Percentiles rank a stretch among this genome's conserved stretches.
phyloP scores from a whole-genome alignment of 805 yeast genomes.

The Tetrapisispora taiwanensis region DNA sequence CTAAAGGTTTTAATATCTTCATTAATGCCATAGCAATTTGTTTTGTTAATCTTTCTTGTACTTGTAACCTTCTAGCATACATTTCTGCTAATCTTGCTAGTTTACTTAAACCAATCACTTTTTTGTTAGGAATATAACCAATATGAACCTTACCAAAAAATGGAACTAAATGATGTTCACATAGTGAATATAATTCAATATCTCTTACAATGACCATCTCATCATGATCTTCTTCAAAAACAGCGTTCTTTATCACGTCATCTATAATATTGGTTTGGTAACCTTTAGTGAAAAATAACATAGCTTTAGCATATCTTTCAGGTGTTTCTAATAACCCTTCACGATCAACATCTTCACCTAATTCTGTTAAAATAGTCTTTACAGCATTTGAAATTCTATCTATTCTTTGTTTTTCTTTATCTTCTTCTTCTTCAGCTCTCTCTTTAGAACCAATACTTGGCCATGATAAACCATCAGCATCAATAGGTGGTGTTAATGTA shows the following conservation, averaged over 20 bases:
- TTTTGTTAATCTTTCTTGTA: slow-evolving; percentile 94
- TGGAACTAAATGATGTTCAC: slow-evolving; percentile 98
- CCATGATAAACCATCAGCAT: slow-evolving; percentile 88
- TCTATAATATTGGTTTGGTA: slow-evolving; percentile 81
- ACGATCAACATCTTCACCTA: slow-evolving; percentile 84
- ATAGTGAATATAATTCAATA: slow-evolving; percentile 81
- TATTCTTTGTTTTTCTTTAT: slow-evolving; percentile 58
- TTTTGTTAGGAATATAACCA: slow-evolving; percentile 92
- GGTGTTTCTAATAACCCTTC: slow-evolving; percentile 94
- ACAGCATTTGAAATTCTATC: slow-evolving; percentile 78
- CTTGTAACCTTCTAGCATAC: slow-evolving; percentile 92
- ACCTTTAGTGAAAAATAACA: slow-evolving; percentile 92
- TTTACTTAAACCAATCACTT: slow-evolving; percentile 86
- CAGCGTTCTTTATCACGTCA: slow-evolving; percentile 88
- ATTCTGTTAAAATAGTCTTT: slow-evolving; percentile 54
- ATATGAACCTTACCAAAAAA: slow-evolving; percentile 95
- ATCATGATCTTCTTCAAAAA: slow-evolving; percentile 96
- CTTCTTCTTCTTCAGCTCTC: slow-evolving; percentile 59
- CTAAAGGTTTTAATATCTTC: slow-evolving; percentile 86
- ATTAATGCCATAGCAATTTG: slow-evolving; percentile 94
- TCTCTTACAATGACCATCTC: slow-evolving; percentile 98
- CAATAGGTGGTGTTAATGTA: slow-evolving; percentile 76
- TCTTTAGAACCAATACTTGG: slow-evolving; percentile 78
- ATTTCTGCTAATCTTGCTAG: slow-evolving; percentile 93
- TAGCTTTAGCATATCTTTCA: slow-evolving; percentile 90